These are phyloP conservation scores for Strobilomyces echinocephalus DNA, from an alignment of 768 basidiomycete species.

Conservation along the genomic window DNA sequence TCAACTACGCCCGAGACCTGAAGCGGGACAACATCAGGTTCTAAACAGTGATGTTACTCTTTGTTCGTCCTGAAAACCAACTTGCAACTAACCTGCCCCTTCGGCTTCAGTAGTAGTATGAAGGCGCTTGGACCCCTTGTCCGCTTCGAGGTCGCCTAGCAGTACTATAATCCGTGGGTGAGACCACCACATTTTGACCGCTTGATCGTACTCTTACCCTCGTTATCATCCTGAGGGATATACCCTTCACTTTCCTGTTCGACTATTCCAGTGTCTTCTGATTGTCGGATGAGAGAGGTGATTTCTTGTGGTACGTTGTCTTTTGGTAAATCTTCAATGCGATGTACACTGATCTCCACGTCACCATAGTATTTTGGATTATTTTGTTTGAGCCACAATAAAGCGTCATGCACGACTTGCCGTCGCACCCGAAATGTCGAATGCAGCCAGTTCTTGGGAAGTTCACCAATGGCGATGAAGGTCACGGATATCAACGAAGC, in stretches of 20 bases:
- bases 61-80: too few species aligned
- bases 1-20: too few species aligned
- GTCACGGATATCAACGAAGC: background rate
- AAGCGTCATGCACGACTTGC: background rate
- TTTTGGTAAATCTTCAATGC: background rate
- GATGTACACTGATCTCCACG: background rate
- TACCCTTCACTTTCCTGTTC: background rate
- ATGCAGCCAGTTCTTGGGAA: background rate
- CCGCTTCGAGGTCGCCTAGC: too few species aligned
- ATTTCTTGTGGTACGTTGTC: background rate
- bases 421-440: background rate
- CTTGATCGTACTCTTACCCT: too few species aligned
- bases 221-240: background rate
- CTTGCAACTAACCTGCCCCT: too few species aligned
- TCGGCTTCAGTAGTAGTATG: too few species aligned
- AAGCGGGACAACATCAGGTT: too few species aligned
- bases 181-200: too few species aligned
- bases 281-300: background rate
- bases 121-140: too few species aligned
- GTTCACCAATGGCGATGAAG: background rate
- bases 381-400: background rate
- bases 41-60: too few species aligned
- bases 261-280: background rate
- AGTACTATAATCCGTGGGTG: too few species aligned
- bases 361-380: background rate